Conservation (phyloP, 306 rosid species). For the Inga oerstediana region DNA sequence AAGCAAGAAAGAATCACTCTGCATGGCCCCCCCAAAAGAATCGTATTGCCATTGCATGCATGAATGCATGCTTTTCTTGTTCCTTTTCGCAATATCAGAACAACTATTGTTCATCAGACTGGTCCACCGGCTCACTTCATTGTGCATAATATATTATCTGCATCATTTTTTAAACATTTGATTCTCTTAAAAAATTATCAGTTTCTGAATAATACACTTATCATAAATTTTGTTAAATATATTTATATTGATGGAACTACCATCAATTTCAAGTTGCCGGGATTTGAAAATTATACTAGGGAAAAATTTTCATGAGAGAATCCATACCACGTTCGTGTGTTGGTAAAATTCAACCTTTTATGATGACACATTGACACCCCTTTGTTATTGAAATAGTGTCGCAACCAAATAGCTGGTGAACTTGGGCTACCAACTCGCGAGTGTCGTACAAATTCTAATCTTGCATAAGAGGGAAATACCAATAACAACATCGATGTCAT, state of each 20-base stretch:
- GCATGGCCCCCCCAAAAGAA: constrained; percentile 23
- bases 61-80: not conserved
- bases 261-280: not conserved
- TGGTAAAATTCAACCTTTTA: constrained; percentile 30
- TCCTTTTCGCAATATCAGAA: not conserved
- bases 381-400: constrained; percentile 21
- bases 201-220: not conserved
- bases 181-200: not conserved
- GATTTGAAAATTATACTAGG: not conserved
- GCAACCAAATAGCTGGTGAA: constrained; percentile 15
- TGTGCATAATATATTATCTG: not conserved
- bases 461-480: constrained; percentile 34
- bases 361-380: constrained; percentile 9
- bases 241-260: not conserved
- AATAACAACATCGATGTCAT: not conserved
- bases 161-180: not conserved
- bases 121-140: constrained; percentile 18
- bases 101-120: not conserved
- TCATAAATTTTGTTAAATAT: too few species aligned
- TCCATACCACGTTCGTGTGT: constrained; percentile 26
- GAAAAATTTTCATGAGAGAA: not conserved
- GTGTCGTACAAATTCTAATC: constrained; percentile 6
- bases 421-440: not conserved
- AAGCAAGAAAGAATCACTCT: not conserved
- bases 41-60: constrained; percentile 20